Evolutionary conservation across 108 stramenopile species (phyloP).

Genomic region (Cyclotella cryptica): DNA sequence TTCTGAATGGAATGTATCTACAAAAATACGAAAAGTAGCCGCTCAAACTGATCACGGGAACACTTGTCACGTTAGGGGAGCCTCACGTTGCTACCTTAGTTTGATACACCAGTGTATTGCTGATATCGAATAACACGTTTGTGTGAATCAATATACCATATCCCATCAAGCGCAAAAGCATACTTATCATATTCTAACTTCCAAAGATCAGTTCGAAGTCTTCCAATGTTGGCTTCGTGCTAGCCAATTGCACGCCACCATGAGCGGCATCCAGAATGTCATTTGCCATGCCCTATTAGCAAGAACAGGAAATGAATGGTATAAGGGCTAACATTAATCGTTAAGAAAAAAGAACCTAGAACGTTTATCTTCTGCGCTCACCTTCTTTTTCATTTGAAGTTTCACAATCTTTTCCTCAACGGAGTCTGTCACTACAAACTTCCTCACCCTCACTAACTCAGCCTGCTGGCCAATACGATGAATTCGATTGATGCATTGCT

Average conservation of each 20-base stretch:
- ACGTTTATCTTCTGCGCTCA: background rate
- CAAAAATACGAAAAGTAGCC: no score
- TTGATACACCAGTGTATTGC: no score
- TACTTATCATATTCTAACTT: constrained; percentile 3
- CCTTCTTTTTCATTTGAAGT: constrained; percentile 79
- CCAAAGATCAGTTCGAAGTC: constrained; percentile 82
- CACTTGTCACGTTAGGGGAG: no score
- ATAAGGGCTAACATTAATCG: background rate
- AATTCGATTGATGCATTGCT: constrained; percentile 68
- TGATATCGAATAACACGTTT: no score
- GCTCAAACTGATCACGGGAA: no score
- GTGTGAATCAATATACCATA: background rate
- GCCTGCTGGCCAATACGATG: constrained; percentile 90
- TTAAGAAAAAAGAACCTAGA: background rate
- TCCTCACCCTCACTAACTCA: constrained; percentile 72
- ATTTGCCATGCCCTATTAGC: constrained; percentile 59
- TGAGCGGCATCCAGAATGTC: constrained; percentile 57
- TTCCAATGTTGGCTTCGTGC: constrained; percentile 71
- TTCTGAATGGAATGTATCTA: no score
- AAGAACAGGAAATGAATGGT: background rate
- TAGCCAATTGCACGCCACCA: constrained; percentile 27
- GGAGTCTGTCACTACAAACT: constrained; percentile 78
- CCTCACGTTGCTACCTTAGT: no score
- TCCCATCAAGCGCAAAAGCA: background rate
- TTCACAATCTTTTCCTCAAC: constrained; percentile 87